Percentiles rank a stretch among this genome's conserved stretches.
Conservation (phyloP, 2,329 filamentous ascomycete genomes). For the Penicillium thymicola region DNA sequence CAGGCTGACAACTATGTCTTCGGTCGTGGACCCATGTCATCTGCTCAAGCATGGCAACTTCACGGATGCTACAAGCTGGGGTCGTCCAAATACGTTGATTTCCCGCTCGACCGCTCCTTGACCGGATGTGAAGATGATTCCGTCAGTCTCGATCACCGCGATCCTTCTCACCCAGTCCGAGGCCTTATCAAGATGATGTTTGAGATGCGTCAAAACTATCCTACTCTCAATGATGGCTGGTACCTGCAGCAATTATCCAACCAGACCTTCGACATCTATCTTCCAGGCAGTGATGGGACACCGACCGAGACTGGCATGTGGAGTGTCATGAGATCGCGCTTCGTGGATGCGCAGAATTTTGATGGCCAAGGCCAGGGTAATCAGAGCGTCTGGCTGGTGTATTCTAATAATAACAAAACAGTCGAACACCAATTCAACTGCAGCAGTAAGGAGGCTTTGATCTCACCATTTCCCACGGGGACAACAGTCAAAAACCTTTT, state of each 20-base stretch:
- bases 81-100: constrained; percentile 54
- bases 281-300: constrained; percentile 53
- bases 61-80: constrained; percentile 61
- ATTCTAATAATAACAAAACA: constrained; percentile 47
- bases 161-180: constrained; percentile 59
- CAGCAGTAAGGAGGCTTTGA: constrained; percentile 49
- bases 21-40: constrained; percentile 60
- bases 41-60: constrained; percentile 59
- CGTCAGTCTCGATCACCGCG: constrained; percentile 59
- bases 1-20: constrained; percentile 64
- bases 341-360: constrained; percentile 49
- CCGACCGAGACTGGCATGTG: constrained; percentile 60
- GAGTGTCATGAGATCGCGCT: constrained; percentile 50
- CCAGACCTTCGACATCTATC: constrained; percentile 49
- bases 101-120: constrained; percentile 53
- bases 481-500: constrained; percentile 61
- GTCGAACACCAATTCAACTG: constrained; percentile 58
- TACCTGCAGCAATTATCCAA: constrained; percentile 55
- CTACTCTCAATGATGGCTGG: constrained; percentile 59
- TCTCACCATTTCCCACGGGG: constrained; percentile 54
- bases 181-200: constrained; percentile 62
- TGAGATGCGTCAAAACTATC: constrained; percentile 55
- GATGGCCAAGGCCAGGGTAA: constrained; percentile 52
- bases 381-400: constrained; percentile 46
- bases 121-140: constrained; percentile 55